Evolutionary conservation across 352 stramenopile species (phyloP).

Genomic region (Phytophthora boehmeriae): DNA sequence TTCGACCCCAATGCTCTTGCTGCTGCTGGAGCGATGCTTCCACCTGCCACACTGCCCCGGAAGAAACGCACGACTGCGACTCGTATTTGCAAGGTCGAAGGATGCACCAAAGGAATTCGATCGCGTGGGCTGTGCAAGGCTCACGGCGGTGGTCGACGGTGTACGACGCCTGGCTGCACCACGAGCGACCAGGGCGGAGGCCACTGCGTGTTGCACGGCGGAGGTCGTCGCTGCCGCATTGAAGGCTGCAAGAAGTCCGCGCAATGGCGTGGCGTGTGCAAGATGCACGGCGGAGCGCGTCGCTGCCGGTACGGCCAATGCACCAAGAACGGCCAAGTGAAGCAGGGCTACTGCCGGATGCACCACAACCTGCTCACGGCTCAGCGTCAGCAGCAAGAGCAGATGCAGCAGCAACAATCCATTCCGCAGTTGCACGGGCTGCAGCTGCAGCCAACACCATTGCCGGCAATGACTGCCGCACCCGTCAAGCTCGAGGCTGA

Average conservation of each 20-base stretch:
- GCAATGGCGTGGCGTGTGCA: constrained; percentile 82
- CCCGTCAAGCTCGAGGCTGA: constrained; percentile 27
- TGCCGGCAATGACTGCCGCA: constrained; percentile 1
- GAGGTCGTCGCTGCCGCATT: constrained; percentile 76
- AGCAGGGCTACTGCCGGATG: constrained; percentile 80
- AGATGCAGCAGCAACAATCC: constrained; percentile 34
- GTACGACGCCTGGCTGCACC: constrained; percentile 76
- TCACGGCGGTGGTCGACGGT: constrained; percentile 81
- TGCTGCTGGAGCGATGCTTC: constrained; percentile 8
- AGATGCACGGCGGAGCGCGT: constrained; percentile 84
- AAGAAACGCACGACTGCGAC: constrained; percentile 68
- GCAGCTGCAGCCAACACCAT: background rate
- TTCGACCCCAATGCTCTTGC: constrained; percentile 12
- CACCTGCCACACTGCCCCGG: constrained; percentile 19
- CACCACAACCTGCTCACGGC: constrained; percentile 67
- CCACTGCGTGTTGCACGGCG: constrained; percentile 84
- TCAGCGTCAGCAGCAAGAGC: constrained; percentile 50
- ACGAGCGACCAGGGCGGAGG: constrained; percentile 87
- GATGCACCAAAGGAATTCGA: constrained; percentile 78
- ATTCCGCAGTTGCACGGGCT: constrained; percentile 14
- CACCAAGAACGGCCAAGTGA: constrained; percentile 84
- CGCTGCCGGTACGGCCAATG: constrained; percentile 78
- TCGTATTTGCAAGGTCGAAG: constrained; percentile 75
- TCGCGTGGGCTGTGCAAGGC: constrained; percentile 85
- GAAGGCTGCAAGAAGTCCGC: constrained; percentile 84